Conservation (phyloP, 2,329 filamentous ascomycete species). For the Teratosphaeriaceae sp. region DNA sequence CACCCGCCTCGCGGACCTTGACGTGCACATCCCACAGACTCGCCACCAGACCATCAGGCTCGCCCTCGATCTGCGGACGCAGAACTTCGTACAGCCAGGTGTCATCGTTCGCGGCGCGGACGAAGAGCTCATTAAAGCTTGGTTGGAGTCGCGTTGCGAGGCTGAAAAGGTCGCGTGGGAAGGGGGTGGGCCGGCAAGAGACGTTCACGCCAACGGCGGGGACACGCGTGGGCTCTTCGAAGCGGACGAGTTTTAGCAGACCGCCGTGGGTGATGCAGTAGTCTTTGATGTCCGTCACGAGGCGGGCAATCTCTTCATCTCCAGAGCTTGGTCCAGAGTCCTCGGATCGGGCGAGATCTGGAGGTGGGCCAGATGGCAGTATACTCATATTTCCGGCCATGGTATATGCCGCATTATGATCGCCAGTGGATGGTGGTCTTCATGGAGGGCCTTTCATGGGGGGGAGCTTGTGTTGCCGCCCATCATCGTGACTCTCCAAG, state of each 20-base stretch:
- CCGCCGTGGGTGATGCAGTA: conserved; percentile 39
- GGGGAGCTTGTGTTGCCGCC: no score
- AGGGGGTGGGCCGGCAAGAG: conserved; percentile 30
- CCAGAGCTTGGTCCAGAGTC: no score
- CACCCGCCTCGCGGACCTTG: conserved; percentile 26
- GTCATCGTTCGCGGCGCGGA: conserved; percentile 44
- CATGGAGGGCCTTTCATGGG: no score
- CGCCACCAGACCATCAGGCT: conserved; percentile 29
- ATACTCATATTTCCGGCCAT: no score
- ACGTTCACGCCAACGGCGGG: conserved; percentile 29
- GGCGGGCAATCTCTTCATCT: no score
- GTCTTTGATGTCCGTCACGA: conserved; percentile 33
- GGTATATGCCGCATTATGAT: no score
- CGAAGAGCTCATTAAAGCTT: conserved; percentile 49
- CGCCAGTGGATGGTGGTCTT: no score
- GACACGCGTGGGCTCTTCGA: conserved; percentile 22
- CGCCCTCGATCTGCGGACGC: conserved; percentile 23
- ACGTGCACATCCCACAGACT: conserved; percentile 34
- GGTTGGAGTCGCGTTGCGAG: conserved; percentile 52
- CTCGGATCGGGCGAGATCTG: no score
- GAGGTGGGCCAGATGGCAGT: no score
- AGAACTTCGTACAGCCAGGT: conserved; percentile 31
- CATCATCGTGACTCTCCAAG: no score
- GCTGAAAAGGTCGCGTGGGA: conserved; percentile 29
- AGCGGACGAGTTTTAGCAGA: conserved; percentile 30